These are phyloP conservation scores for Citrus sp. DNA, from an alignment of 345 rosid species.

Conservation along the genomic window DNA sequence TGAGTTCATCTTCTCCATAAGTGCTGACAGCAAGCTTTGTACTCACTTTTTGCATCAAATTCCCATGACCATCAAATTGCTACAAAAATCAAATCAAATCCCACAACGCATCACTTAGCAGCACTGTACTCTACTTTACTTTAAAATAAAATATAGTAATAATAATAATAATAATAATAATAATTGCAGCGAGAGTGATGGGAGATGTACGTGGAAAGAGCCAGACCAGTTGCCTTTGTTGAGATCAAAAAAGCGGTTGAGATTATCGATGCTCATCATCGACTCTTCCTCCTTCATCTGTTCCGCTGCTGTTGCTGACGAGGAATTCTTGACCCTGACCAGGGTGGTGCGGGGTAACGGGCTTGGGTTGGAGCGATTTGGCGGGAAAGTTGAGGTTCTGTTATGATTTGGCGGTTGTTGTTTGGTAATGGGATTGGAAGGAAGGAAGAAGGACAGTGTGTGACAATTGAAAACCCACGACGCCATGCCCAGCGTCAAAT, in stretches of 20 bases:
- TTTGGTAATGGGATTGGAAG: constrained; percentile 18
- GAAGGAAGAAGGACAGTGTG: constrained; percentile 21
- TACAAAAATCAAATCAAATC: constrained; percentile 23
- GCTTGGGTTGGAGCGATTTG: constrained; percentile 6
- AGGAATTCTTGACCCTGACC: constrained; percentile 27
- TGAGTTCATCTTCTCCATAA: constrained; percentile 86
- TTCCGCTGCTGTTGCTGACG: constrained; percentile 22
- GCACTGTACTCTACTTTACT: too few relatives aligned
- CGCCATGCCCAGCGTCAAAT: constrained; percentile 21
- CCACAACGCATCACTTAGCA: background rate
- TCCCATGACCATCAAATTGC: constrained; percentile 86
- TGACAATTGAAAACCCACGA: constrained; percentile 31
- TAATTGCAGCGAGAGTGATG: too few relatives aligned
- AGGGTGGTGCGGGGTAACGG: constrained; percentile 20
- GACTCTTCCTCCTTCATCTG: constrained; percentile 28
- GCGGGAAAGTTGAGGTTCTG: constrained; percentile 10
- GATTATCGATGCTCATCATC: constrained; percentile 63
- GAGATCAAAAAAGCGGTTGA: constrained; percentile 62
- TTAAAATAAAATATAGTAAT: background rate
- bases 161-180: background rate
- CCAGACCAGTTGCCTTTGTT: constrained; percentile 85
- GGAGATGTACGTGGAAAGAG: constrained; percentile 52
- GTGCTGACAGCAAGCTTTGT: constrained; percentile 72
- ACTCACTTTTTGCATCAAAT: constrained; percentile 59
- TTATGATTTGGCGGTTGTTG: background rate